Evolutionary conservation across 192 early-diverging fungal species (phyloP), one percentile per base, ranked within the genome.

Genomic region (Podila epigama): DNA sequence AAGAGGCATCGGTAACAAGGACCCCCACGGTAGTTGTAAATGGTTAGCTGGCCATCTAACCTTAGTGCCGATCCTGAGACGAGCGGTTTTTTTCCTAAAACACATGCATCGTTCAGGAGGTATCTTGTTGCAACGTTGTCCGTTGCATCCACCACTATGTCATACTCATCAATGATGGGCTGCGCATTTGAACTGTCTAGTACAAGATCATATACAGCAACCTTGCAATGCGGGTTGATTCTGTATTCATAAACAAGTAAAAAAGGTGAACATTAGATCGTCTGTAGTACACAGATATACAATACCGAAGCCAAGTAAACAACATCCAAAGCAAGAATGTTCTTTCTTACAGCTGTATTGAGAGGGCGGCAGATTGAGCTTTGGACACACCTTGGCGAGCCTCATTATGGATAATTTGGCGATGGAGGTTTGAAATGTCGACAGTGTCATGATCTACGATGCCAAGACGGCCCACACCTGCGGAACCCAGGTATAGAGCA

Each of bases 1-100:
- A 96, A 96, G 63, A 99, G 80, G 75, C 97, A 99, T 37, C 97
- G 90, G 78, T 97, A 99, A 81, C 97, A 99, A 15, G 97, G 97
- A 16, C 96, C 94, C 33, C 87, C 88, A 31, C 89, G 78, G 73
- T 97, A 86, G 75, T 99, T 94, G 79, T 97, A 98, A n/a, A 96
- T 86, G 0, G 96, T 95, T 51, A 99, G 85, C 88, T 98, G 97
- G 12, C 97, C 97, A 58, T 99, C 97, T 66, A 95, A 86, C 39
- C 93, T 70, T 32, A 99, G 79, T 0, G 97, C 97, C 63, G 92
- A 93, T 51, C 94, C 96, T 11, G 94, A 96, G 2, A 99, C 92
- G 10, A 98, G 81, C 9, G 94, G 90, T 29, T 96, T 94, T 1
- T 84, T 82, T 10, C 86, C 69, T 40, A 99, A 60, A 13, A 99